Evolutionary conservation across 441 rosid species (phyloP).

Genomic region (Macaranga tanarius): DNA sequence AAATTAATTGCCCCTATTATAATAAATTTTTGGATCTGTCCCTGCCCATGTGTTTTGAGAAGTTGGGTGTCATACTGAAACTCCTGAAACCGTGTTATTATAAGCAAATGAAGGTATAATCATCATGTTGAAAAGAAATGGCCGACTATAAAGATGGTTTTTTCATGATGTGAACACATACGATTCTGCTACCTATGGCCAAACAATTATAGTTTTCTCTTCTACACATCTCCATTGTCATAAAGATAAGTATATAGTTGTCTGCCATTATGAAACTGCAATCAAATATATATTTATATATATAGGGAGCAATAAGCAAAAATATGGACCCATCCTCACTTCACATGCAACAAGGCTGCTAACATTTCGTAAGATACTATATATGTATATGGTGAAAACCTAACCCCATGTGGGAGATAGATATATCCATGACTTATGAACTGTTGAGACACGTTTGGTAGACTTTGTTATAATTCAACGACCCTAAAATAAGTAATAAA

Average conservation of each 20-base stretch:
- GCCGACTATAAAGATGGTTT: too few species aligned
- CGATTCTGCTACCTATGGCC: neutral
- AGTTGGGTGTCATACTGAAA: too few species aligned
- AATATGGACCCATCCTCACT: neutral
- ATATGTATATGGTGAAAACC: conserved; percentile 16
- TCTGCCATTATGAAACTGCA: conserved; percentile 12
- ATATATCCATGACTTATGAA: conserved; percentile 7
- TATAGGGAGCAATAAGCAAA: neutral
- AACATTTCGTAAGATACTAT: conserved; percentile 2
- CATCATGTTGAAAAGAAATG: too few species aligned
- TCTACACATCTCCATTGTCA: neutral
- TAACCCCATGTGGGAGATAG: conserved; percentile 38
- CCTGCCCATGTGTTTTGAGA: too few species aligned
- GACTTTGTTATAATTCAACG: conserved; percentile 12
- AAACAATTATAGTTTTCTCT: neutral
- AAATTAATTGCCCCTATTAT: too few species aligned
- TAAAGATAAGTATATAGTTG: neutral
- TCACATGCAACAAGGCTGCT: neutral
- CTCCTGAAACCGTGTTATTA: too few species aligned
- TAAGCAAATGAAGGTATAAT: too few species aligned
- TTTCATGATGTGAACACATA: neutral
- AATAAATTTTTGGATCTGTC: too few species aligned
- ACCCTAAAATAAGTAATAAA: neutral
- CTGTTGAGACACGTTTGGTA: conserved; percentile 30
- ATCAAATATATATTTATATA: neutral